A percentile compares a stretch with the other conserved stretches of the same genome.
These are phyloP conservation scores for Apophysomyces ossiformis DNA, from an alignment of 371 early-diverging fungal species.

Conservation along the genomic window DNA sequence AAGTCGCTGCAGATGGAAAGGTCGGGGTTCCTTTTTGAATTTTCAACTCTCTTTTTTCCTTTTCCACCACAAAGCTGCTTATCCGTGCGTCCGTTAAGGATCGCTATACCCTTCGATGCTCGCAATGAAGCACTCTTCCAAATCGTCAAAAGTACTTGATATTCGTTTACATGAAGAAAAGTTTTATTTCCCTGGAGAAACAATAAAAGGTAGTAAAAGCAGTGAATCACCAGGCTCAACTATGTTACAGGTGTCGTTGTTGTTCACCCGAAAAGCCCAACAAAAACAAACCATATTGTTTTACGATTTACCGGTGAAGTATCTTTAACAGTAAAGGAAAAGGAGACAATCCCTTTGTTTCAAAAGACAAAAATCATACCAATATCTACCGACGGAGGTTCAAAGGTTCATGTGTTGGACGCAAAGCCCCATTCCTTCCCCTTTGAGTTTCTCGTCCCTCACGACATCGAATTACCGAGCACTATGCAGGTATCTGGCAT, in stretches of 20 bases:
- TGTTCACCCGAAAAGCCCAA: conserved; percentile 45
- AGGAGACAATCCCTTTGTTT: conserved; percentile 39
- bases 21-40: conserved; percentile 6
- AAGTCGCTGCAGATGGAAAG: background rate
- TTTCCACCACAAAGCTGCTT: conserved; percentile 1
- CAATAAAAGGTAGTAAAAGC: conserved; percentile 42
- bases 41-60: conserved; percentile 2
- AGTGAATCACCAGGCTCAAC: background rate
- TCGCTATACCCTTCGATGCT: background rate
- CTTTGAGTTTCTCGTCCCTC: conserved; percentile 49
- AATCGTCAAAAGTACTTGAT: conserved; percentile 34
- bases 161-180: conserved; percentile 52
- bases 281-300: conserved; percentile 41
- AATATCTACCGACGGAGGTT: conserved; percentile 19
- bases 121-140: conserved; percentile 7
- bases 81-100: conserved; percentile 3
- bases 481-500: conserved; percentile 41
- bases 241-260: conserved; percentile 36
- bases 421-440: conserved; percentile 42
- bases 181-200: conserved; percentile 55
- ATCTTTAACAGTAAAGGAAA: conserved; percentile 35
- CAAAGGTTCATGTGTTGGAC: conserved; percentile 36
- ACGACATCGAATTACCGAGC: conserved; percentile 42
- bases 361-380: conserved; percentile 27
- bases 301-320: conserved; percentile 46